Percentiles rank a stretch among this genome's conserved stretches.
phyloP scores from a whole-genome alignment of 1,284 basidiomycete species.

The Neolentinus lepideus region DNA sequence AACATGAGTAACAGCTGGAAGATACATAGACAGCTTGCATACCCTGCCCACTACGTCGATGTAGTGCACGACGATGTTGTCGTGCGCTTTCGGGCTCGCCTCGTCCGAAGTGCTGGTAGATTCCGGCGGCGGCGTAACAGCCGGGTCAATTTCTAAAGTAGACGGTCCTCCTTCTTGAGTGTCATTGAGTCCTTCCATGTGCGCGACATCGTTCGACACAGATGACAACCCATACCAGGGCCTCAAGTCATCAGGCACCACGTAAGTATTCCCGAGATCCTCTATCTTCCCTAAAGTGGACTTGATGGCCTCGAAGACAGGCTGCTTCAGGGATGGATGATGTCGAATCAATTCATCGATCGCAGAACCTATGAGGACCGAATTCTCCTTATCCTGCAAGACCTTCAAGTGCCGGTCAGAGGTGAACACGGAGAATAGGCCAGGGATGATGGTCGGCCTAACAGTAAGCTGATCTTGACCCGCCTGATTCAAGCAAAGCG shows the following conservation, averaged over 20 bases:
- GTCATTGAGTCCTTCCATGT: constrained; percentile 11
- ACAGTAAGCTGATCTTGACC: constrained; percentile 81
- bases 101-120: constrained; percentile 6
- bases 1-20: constrained; percentile 9
- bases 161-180: background rate
- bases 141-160: background rate
- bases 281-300: constrained; percentile 68
- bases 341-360: constrained; percentile 97
- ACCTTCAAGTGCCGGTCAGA: constrained; percentile 82
- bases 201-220: constrained; percentile 2
- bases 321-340: constrained; percentile 81
- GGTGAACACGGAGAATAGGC: constrained; percentile 83
- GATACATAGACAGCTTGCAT: constrained; percentile 16
- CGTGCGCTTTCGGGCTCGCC: constrained; percentile 40
- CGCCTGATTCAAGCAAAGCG: constrained; percentile 88
- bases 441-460: constrained; percentile 75
- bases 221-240: constrained; percentile 53
- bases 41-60: constrained; percentile 74
- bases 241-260: constrained; percentile 47
- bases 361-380: constrained; percentile 79
- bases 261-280: constrained; percentile 57
- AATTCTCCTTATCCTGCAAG: constrained; percentile 91
- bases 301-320: constrained; percentile 74
- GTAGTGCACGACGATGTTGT: constrained; percentile 69
- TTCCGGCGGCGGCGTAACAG: background rate